A percentile compares a stretch with the other conserved stretches of the same genome.
Evolutionary conservation across 2,329 filamentous ascomycete species (phyloP).

Genomic region (Ceratocystis alfenasii): DNA sequence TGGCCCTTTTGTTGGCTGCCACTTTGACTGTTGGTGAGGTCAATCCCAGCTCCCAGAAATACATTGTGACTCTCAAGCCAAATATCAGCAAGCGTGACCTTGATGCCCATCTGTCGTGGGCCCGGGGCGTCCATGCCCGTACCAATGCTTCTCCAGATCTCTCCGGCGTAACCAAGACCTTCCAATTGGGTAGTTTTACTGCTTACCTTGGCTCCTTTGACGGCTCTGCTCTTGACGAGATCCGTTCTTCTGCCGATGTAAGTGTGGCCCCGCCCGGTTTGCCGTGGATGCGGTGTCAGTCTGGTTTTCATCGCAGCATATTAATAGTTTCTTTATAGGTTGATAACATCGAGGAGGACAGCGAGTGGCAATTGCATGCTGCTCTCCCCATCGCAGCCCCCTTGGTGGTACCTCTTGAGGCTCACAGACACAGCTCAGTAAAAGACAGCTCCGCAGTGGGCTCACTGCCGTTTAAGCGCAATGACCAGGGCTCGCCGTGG

Average conservation of each 20-base stretch:
- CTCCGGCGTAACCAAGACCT: constrained; percentile 29
- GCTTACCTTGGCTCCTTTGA: constrained; percentile 36
- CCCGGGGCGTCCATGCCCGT: constrained; percentile 28
- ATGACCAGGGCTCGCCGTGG: constrained; percentile 15
- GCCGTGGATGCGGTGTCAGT: not conserved
- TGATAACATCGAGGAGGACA: constrained; percentile 15
- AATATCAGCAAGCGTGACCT: constrained; percentile 28
- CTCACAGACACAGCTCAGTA: not conserved
- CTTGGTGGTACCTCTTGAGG: not conserved
- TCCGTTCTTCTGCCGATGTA: constrained; percentile 33
- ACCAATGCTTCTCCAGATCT: constrained; percentile 28
- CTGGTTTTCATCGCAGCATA: constrained; percentile 41
- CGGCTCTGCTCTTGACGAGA: constrained; percentile 31
- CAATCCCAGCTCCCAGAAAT: constrained; percentile 30
- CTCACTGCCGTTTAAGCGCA: constrained; percentile 8
- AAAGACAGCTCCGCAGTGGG: not conserved
- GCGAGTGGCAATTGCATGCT: constrained; percentile 12
- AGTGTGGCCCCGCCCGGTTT: constrained; percentile 23
- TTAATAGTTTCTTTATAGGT: constrained; percentile 3
- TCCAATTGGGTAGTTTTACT: constrained; percentile 30
- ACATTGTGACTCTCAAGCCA: constrained; percentile 37
- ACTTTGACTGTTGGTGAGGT: constrained; percentile 24
- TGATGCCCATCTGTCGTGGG: constrained; percentile 30
- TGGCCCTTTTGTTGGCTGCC: constrained; percentile 23
- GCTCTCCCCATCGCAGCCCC: not conserved